These are phyloP conservation scores for Cercospora beticola DNA, from an alignment of 2,329 filamentous ascomycete genomes.

Conservation along the genomic window DNA sequence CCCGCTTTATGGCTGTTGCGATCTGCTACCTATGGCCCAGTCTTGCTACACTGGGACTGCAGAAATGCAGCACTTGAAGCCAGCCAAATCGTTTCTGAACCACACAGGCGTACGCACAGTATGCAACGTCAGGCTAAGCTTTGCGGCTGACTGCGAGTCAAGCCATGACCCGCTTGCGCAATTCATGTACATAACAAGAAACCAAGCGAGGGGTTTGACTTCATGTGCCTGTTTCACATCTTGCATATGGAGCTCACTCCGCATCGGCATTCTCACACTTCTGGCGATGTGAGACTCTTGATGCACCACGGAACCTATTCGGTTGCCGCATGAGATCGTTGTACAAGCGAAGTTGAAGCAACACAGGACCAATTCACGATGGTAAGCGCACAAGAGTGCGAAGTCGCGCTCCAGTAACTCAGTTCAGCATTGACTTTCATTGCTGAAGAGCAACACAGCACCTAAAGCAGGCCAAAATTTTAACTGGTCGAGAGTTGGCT, in stretches of 20 bases:
- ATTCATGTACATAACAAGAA: neutral
- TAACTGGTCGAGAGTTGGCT: no score
- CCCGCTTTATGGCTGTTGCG: no score
- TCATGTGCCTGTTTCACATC: slow-evolving; percentile 1
- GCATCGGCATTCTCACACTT: neutral
- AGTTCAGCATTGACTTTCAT: neutral
- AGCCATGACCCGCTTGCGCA: neutral
- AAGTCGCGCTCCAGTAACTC: neutral
- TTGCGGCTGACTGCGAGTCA: neutral
- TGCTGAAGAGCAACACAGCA: neutral
- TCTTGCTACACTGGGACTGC: no score
- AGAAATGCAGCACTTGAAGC: no score
- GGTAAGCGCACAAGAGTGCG: neutral
- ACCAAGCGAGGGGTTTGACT: neutral
- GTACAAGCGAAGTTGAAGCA: neutral
- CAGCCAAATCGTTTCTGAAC: neutral
- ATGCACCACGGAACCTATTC: neutral
- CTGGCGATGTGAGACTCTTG: neutral
- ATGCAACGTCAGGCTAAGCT: neutral
- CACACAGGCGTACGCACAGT: neutral
- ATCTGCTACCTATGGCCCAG: no score
- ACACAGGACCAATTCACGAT: neutral
- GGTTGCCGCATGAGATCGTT: neutral
- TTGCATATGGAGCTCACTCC: neutral
- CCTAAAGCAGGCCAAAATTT: neutral